These are phyloP conservation scores for Plasmodium ovale DNA, from an alignment of 169 alveolate species.

Conservation along the genomic window DNA sequence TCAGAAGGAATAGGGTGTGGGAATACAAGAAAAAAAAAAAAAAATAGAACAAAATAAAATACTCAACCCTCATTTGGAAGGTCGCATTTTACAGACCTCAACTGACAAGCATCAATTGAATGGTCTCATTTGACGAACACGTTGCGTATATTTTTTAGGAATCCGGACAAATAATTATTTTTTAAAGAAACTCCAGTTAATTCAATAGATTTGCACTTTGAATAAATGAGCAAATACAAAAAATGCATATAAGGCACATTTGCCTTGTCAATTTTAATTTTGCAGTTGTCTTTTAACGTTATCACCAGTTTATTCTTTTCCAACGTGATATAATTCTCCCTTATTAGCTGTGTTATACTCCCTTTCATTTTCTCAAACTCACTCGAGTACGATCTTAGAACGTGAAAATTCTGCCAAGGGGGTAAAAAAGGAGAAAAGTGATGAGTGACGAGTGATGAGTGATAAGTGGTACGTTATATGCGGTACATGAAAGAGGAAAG, in stretches of 20 bases:
- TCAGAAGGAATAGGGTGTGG: no score
- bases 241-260: constrained; percentile 35
- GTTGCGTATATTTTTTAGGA: constrained; percentile 25
- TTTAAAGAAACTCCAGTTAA: constrained; percentile 51
- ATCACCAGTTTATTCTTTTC: constrained; percentile 53
- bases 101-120: not conserved
- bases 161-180: constrained; percentile 36
- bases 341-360: constrained; percentile 18
- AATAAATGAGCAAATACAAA: constrained; percentile 32
- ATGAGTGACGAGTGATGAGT: not conserved
- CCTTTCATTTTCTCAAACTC: constrained; percentile 30
- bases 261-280: constrained; percentile 40
- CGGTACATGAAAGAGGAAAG: no score
- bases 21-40: no score
- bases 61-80: not conserved
- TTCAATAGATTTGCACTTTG: constrained; percentile 72
- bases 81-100: not conserved
- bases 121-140: constrained; percentile 2
- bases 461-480: no score
- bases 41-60: not conserved
- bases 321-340: constrained; percentile 25
- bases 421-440: not conserved
- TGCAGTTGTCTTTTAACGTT: constrained; percentile 4
- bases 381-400: constrained; percentile 26
- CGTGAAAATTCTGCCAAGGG: constrained; percentile 27